A percentile compares a stretch with the other conserved stretches of the same genome.
Conservation (phyloP, 2,329 filamentous ascomycete genomes). For the Tolypocladium ophioglossoides region DNA sequence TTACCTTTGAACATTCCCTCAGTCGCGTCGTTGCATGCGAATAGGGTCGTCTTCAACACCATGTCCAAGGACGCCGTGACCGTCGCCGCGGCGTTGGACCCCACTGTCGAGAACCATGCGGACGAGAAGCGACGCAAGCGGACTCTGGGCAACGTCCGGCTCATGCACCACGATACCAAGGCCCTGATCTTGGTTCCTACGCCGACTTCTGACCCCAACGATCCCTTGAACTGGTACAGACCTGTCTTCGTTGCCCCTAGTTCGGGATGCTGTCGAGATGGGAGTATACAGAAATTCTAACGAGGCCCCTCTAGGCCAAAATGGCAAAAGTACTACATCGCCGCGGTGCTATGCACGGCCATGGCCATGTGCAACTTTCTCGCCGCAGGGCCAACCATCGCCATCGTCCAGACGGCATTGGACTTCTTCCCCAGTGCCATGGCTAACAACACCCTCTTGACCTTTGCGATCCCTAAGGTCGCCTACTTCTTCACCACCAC, state of each 20-base stretch:
- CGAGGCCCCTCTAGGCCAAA: constrained; percentile 22
- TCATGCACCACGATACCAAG: constrained; percentile 30
- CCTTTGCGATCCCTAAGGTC: constrained; percentile 26
- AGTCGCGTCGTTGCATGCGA: background rate
- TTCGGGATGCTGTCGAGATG: no score
- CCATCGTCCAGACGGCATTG: constrained; percentile 34
- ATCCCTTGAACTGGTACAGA: constrained; percentile 36
- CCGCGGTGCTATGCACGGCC: constrained; percentile 36
- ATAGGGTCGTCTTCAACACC: background rate
- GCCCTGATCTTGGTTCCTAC: constrained; percentile 37
- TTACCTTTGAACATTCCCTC: no score
- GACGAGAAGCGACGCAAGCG: constrained; percentile 8
- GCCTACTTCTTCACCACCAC: constrained; percentile 44
- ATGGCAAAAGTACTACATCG: constrained; percentile 38
- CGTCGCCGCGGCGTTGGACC: constrained; percentile 4
- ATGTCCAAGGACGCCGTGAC: constrained; percentile 1
- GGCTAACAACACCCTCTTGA: constrained; percentile 15
- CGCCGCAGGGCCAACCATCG: constrained; percentile 42
- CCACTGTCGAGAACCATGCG: constrained; percentile 1
- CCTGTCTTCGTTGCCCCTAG: background rate
- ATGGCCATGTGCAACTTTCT: constrained; percentile 48
- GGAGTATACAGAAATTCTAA: background rate
- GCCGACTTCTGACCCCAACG: constrained; percentile 5
- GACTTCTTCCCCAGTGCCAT: constrained; percentile 32
- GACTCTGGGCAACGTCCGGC: constrained; percentile 30